These are phyloP conservation scores for Tritrichomonas musculus DNA, from an alignment of 208 protist species.

Conservation along the genomic window DNA sequence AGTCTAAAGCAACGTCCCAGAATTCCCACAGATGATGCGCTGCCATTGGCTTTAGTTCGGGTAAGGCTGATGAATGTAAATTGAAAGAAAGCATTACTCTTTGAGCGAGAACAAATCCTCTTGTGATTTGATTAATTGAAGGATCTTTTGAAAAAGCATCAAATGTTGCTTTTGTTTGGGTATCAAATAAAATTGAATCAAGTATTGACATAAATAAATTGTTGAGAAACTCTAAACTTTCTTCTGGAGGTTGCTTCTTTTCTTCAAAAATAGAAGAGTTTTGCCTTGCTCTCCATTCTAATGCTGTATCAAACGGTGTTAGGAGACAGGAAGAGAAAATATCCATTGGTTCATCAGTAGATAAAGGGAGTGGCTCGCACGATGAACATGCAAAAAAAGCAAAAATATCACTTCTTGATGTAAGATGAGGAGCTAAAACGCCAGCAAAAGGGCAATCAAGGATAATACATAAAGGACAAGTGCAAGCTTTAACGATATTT, in stretches of 20 bases:
- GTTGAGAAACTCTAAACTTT: background rate
- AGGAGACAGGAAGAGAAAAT: slow-evolving; percentile 4
- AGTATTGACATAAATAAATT: background rate
- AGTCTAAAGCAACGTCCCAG: background rate
- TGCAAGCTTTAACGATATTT: background rate
- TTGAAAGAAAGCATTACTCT: background rate
- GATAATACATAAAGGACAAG: slow-evolving; percentile 29
- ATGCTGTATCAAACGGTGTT: background rate
- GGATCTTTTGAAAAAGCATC: background rate
- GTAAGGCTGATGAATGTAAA: background rate
- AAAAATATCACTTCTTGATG: background rate
- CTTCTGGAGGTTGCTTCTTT: background rate
- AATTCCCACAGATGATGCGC: background rate
- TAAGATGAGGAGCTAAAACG: background rate
- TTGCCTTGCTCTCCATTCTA: background rate
- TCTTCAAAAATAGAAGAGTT: background rate
- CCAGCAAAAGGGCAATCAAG: background rate
- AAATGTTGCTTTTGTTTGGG: background rate
- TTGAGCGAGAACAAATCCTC: background rate
- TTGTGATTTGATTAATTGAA: background rate
- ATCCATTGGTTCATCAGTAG: background rate
- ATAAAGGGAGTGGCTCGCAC: background rate
- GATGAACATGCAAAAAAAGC: background rate
- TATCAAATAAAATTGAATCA: slow-evolving; percentile 7
- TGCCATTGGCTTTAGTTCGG: background rate